Evolutionary conservation across 257 asterid genomes (phyloP).

Genomic region (Capsicum pubescens): DNA sequence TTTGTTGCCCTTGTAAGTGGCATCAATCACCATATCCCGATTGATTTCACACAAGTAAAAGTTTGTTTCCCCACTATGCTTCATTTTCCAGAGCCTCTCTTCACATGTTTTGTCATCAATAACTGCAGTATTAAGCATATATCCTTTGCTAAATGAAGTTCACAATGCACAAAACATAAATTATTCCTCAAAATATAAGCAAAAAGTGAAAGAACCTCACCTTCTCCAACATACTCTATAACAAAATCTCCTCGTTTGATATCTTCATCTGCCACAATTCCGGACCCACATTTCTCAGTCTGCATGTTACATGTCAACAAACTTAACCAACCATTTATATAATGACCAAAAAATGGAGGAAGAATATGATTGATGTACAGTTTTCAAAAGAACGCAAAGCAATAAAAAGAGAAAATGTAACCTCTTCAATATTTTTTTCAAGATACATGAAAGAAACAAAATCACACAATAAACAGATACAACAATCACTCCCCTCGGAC

Average conservation of each 20-base stretch:
- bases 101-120: constrained; percentile 97
- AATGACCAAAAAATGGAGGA: not conserved
- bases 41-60: constrained; percentile 96
- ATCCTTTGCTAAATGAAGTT: constrained; percentile 27
- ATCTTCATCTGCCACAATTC: constrained; percentile 94
- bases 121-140: constrained; percentile 54
- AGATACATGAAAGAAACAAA: not conserved
- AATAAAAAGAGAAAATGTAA: not conserved
- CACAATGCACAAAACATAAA: constrained; percentile 26
- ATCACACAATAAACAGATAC: constrained; percentile 21
- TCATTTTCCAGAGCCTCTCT: constrained; percentile 99
- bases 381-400: constrained; percentile 10
- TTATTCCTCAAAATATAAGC: constrained; percentile 16
- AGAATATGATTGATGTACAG: not conserved
- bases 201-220: constrained; percentile 42
- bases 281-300: constrained; percentile 98
- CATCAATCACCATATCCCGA: constrained; percentile 99
- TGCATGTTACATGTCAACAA: constrained; percentile 43
- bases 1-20: constrained; percentile 95
- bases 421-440: not conserved
- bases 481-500: not conserved
- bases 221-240: constrained; percentile 99
- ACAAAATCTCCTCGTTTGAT: constrained; percentile 86
- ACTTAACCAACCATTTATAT: not conserved
- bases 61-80: constrained; percentile 86